phyloP scores from a whole-genome alignment of 805 yeast genomes.

The Starmerella stellata region DNA sequence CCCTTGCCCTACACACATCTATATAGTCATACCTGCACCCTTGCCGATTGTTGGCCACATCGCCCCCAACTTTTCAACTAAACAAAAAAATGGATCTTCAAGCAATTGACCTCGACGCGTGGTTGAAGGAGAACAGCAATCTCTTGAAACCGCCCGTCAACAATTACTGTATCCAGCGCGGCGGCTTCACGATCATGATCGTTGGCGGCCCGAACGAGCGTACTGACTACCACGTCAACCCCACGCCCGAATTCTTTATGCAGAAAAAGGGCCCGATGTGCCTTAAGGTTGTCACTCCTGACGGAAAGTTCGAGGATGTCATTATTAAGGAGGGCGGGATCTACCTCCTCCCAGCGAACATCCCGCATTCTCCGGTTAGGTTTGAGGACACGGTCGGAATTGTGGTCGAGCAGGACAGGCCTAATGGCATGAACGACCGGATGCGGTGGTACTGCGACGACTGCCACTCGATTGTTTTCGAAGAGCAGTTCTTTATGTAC shows the following conservation, averaged over 20 bases:
- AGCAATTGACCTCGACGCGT: conserved; percentile 61
- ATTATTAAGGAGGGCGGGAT: conserved; percentile 70
- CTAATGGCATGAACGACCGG: conserved; percentile 47
- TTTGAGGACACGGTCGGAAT: conserved; percentile 73
- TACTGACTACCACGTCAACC: conserved; percentile 83
- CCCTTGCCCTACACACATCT: too few species aligned
- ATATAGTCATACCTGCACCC: too few species aligned
- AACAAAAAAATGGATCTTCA: conserved; percentile 6
- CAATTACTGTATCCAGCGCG: conserved; percentile 74
- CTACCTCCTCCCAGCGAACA: conserved; percentile 66
- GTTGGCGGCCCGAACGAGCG: conserved; percentile 93
- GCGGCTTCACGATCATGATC: conserved; percentile 86
- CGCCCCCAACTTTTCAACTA: too few species aligned
- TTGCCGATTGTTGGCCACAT: too few species aligned
- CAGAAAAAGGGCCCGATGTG: conserved; percentile 78
- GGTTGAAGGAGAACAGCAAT: conserved; percentile 63
- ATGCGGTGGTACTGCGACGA: conserved; percentile 74
- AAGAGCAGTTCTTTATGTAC: conserved; percentile 49
- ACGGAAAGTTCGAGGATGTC: conserved; percentile 57
- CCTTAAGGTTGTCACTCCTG: conserved; percentile 54
- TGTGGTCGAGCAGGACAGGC: conserved; percentile 85
- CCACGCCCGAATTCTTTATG: conserved; percentile 86
- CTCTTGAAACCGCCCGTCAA: conserved; percentile 81
- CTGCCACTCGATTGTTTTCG: conserved; percentile 50
- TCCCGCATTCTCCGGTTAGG: conserved; percentile 81